These are phyloP conservation scores for Penicillium sp. DNA, from an alignment of 2,329 filamentous ascomycete species.

Conservation along the genomic window DNA sequence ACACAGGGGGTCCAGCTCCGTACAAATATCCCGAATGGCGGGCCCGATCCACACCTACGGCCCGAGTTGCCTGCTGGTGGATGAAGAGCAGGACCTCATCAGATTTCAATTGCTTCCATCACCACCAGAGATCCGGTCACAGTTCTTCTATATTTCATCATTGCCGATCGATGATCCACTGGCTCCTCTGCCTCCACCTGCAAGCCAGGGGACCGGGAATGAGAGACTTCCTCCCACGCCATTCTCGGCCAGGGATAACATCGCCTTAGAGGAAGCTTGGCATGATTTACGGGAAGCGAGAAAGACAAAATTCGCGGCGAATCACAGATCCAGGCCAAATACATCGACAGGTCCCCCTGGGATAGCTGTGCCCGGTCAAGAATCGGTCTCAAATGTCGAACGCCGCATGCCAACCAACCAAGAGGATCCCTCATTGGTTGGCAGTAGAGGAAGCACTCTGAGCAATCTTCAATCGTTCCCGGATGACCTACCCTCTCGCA, in stretches of 20 bases:
- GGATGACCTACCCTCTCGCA: constrained; percentile 15
- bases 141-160: constrained; percentile 82
- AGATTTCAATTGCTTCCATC: constrained; percentile 42
- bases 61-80: constrained; percentile 53
- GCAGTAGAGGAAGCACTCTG: constrained; percentile 18
- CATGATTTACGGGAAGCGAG: constrained; percentile 49
- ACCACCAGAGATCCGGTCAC: constrained; percentile 60
- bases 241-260: constrained; percentile 76
- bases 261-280: constrained; percentile 77
- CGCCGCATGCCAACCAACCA: constrained; percentile 11
- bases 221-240: constrained; percentile 66
- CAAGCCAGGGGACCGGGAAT: constrained; percentile 46
- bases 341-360: constrained; percentile 13
- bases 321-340: constrained; percentile 6
- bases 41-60: constrained; percentile 58
- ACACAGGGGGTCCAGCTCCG: background rate
- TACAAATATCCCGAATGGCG: constrained; percentile 32
- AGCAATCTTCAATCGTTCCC: constrained; percentile 16
- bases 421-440: constrained; percentile 18
- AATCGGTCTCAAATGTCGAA: constrained; percentile 6
- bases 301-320: constrained; percentile 10
- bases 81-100: constrained; percentile 34
- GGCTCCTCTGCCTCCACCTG: constrained; percentile 61
- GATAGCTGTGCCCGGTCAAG: constrained; percentile 29
- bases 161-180: constrained; percentile 85